Base-by-base conservation (phyloP, 768 basidiomycete genomes). In the Tricholoma furcatifolium region DNA sequence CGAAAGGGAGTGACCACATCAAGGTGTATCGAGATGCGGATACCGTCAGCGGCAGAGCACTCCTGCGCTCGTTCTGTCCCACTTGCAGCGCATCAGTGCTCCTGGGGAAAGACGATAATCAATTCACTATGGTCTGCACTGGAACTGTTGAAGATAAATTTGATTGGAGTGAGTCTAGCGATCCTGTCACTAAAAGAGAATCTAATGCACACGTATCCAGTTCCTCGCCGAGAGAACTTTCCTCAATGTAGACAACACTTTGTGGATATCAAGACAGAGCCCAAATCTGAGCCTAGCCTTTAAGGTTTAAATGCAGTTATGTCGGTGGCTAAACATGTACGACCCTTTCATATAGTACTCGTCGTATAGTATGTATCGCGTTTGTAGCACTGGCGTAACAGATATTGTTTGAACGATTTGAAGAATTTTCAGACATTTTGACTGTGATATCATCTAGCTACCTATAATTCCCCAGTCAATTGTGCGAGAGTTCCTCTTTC, bases 131-230 rank as follows among this genome's bases (percentile, higher is more conserved):
- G 17, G 59, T 71, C n/a, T 52, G 63, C 1, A 41, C 60, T n/a
- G 71, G 69, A 14, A 68, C 66, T 4, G 24, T 73, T 50, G 69
- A 71, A 23, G 66, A 67, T 21, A 54, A 59, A 10, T 57, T 64
- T 6, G 58, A 65, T 24, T 70, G 68, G 70, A 51, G 71, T 69
- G 55, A 60, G 38, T 6, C 21, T 17, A 34, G 8, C 9, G 3
- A 9, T 40, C n/a, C n/a, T n/a, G 6, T 24, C 3, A 38, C 12
- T 38, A 11, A 7, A 8, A 27, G 24, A 1, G 9, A 17, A 32
- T 9, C 18, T 41, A 15, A 46, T 3, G 3, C 1, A 31, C n/a
- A n/a, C n/a, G 11, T 2, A 39, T 32, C 23, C 41, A 72, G 69
- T 64, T 20, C 69, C 69, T n/a, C 60, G 61, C 32, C 61, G 48